These are phyloP conservation scores for Heliosperma pusillum DNA, from an alignment of 148 eudicot genomes.

Conservation along the genomic window DNA sequence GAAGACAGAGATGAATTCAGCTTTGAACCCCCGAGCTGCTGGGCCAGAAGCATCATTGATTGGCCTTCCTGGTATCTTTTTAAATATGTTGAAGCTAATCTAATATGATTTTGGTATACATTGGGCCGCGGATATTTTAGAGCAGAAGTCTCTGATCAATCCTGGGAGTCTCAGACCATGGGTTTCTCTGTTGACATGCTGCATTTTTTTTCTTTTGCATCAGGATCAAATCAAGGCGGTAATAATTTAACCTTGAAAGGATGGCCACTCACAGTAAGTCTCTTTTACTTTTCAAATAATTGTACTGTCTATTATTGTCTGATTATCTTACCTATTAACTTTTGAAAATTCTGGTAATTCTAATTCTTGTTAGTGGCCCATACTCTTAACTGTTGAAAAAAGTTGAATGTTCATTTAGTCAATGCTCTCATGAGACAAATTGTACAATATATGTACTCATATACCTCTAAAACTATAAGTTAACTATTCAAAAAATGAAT, in stretches of 20 bases:
- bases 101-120: neutral
- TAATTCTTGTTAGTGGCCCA: no score
- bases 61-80: conserved; percentile 56
- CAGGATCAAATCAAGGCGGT: conserved; percentile 63
- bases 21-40: conserved; percentile 44
- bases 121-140: neutral
- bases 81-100: neutral
- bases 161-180: neutral
- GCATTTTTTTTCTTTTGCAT: conserved; percentile 21
- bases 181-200: conserved; percentile 21
- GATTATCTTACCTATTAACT: neutral
- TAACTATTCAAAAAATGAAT: no score
- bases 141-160: neutral
- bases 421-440: no score
- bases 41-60: conserved; percentile 59
- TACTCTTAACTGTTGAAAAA: no score
- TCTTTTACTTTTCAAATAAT: neutral
- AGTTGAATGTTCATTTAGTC: no score
- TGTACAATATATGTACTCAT: no score
- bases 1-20: conserved; percentile 52
- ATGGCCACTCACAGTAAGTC: conserved; percentile 80
- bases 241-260: conserved; percentile 71
- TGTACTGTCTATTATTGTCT: neutral
- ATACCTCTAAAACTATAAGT: no score
- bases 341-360: neutral